These are phyloP conservation scores for Geotrichum reessii DNA, from an alignment of 1,139 yeast species.

Conservation along the genomic window DNA sequence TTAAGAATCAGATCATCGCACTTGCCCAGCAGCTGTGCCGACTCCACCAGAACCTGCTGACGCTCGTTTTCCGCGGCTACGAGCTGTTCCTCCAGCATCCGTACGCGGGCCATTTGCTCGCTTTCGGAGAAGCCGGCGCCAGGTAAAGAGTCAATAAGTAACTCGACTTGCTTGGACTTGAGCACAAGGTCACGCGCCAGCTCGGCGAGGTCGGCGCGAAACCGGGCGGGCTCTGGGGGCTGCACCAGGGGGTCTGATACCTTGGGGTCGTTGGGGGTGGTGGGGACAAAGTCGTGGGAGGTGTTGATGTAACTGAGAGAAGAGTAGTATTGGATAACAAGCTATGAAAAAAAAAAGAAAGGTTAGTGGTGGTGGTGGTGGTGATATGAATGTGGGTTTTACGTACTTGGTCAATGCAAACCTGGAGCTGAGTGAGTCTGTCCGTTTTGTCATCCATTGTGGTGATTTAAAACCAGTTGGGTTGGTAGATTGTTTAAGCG, in stretches of 20 bases:
- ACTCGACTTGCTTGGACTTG: conserved; percentile 79
- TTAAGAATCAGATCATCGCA: conserved; percentile 66
- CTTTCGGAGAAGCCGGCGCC: conserved; percentile 84
- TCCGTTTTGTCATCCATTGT: conserved; percentile 44
- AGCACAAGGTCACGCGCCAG: conserved; percentile 77
- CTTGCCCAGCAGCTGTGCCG: conserved; percentile 57
- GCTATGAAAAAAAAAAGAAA: conserved; percentile 30
- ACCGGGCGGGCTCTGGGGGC: conserved; percentile 37
- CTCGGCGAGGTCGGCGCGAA: conserved; percentile 40
- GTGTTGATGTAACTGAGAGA: conserved; percentile 80
- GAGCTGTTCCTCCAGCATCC: conserved; percentile 58
- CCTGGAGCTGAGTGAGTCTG: conserved; percentile 84
- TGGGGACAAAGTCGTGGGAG: conserved; percentile 54
- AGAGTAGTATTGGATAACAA: conserved; percentile 87
- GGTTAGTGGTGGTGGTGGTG: conserved; percentile 4
- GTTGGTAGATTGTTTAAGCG: neutral
- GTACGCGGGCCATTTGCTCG: conserved; percentile 63
- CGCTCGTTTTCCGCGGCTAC: conserved; percentile 57
- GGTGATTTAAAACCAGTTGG: neutral
- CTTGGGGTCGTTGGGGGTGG: conserved; percentile 45
- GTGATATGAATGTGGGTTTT: neutral
- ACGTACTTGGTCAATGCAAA: conserved; percentile 71
- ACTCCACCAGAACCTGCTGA: conserved; percentile 52
- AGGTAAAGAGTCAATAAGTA: conserved; percentile 82
- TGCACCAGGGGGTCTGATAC: conserved; percentile 46